phyloP scores from a whole-genome alignment of 768 basidiomycete species.

The Lentinula boryana region DNA sequence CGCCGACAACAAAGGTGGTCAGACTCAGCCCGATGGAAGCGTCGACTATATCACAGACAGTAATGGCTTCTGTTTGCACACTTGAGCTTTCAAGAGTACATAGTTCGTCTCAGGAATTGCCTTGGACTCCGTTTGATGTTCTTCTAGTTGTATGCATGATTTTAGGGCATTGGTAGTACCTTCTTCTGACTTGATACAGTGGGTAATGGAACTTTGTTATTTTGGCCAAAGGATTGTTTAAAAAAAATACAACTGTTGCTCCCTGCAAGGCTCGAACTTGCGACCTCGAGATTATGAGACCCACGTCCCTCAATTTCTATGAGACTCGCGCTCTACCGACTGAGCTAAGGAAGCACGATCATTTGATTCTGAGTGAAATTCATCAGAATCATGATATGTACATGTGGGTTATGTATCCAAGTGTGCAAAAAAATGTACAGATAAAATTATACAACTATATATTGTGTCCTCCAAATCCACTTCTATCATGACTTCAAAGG shows the following conservation, averaged over 20 bases:
- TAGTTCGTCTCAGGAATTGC: too few relatives aligned
- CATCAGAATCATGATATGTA: too few relatives aligned
- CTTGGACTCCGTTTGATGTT: too few relatives aligned
- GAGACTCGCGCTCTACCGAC: background rate
- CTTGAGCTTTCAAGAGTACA: background rate
- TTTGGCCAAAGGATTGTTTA: too few relatives aligned
- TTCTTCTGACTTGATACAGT: background rate
- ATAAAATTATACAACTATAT: too few relatives aligned
- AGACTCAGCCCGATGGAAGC: slow-evolving; percentile 35
- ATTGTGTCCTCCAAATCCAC: background rate
- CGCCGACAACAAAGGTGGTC: slow-evolving; percentile 36
- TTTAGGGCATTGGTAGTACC: too few relatives aligned
- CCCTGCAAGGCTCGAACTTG: background rate
- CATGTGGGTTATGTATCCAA: too few relatives aligned
- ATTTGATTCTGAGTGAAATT: too few relatives aligned
- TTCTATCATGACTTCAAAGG: background rate
- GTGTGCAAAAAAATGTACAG: too few relatives aligned
- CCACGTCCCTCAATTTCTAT: background rate
- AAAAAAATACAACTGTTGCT: background rate
- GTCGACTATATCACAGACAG: slow-evolving; percentile 34
- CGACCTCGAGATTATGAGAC: background rate
- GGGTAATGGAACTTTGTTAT: too few relatives aligned
- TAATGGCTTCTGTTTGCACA: slow-evolving; percentile 31
- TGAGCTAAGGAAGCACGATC: background rate
- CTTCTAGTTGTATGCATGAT: too few relatives aligned